Conservation (phyloP, 139 green algal genomes). For the Asterochloris sp. region DNA sequence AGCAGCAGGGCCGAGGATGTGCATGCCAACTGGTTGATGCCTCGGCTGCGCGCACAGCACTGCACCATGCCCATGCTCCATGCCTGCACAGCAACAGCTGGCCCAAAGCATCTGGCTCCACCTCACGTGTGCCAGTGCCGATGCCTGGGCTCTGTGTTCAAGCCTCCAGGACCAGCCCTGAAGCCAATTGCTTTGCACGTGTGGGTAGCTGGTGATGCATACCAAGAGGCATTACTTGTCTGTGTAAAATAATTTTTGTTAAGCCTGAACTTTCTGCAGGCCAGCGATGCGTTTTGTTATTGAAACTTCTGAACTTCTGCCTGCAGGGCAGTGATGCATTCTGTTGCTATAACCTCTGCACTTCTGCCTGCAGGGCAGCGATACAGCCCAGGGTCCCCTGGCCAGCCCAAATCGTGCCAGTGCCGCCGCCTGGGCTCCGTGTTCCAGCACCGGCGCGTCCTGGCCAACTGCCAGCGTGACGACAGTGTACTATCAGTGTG, state of each 20-base stretch:
- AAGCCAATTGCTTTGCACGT: neutral
- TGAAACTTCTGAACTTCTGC: neutral
- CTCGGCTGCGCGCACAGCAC: too few relatives aligned
- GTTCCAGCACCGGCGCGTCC: slow-evolving; percentile 52
- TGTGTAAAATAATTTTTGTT: too few relatives aligned
- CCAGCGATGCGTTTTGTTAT: neutral
- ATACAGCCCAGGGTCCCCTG: slow-evolving; percentile 7
- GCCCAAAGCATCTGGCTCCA: too few relatives aligned
- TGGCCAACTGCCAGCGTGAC: slow-evolving; percentile 36
- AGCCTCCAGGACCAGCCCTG: neutral
- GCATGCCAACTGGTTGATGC: too few relatives aligned
- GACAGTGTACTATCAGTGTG: neutral
- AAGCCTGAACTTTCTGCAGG: neutral
- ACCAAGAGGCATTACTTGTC: neutral
- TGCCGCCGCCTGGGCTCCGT: slow-evolving; percentile 38
- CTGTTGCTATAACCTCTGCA: neutral
- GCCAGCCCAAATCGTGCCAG: slow-evolving; percentile 33
- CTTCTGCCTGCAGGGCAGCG: neutral
- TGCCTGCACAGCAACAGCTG: too few relatives aligned
- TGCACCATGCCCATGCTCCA: too few relatives aligned
- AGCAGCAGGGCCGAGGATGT: too few relatives aligned
- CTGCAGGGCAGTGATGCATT: neutral
- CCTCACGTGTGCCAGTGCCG: too few relatives aligned
- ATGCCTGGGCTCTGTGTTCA: neutral
- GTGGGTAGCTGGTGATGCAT: neutral